Evolutionary conservation across 2,329 filamentous ascomycete species (phyloP).

Genomic region (Botrytis sinoallii): DNA sequence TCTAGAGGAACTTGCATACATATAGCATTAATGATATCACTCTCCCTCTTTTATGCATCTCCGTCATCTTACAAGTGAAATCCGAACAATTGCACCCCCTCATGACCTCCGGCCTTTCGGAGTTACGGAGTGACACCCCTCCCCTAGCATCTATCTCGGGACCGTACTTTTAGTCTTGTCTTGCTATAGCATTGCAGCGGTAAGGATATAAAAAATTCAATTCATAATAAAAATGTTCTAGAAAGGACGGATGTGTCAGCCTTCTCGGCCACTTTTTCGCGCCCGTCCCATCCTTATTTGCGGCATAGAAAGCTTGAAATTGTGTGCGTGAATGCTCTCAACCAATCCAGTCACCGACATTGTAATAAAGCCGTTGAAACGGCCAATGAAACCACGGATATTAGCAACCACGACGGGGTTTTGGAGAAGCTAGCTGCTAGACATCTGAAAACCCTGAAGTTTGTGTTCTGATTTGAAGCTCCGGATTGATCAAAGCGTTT

Average conservation of each 20-base stretch:
- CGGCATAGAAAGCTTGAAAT: background rate
- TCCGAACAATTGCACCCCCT: background rate
- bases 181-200: background rate
- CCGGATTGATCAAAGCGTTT: conserved; percentile 1
- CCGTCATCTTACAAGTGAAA: background rate
- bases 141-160: background rate
- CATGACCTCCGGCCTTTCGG: background rate
- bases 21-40: conserved; percentile 4
- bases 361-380: background rate
- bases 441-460: background rate
- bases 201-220: background rate
- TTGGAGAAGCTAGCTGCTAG: background rate
- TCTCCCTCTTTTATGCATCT: background rate
- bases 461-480: background rate
- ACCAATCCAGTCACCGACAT: background rate
- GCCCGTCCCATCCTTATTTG: background rate
- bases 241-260: background rate
- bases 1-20: background rate
- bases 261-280: background rate
- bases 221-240: background rate
- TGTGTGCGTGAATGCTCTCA: background rate
- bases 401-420: conserved; percentile 5
- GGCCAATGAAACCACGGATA: background rate
- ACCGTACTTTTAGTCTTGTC: background rate
- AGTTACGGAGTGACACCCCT: background rate